A percentile compares a stretch with the other conserved stretches of the same genome.
Conservation (phyloP, 257 asterid genomes). For the Gardenia jasminoides region DNA sequence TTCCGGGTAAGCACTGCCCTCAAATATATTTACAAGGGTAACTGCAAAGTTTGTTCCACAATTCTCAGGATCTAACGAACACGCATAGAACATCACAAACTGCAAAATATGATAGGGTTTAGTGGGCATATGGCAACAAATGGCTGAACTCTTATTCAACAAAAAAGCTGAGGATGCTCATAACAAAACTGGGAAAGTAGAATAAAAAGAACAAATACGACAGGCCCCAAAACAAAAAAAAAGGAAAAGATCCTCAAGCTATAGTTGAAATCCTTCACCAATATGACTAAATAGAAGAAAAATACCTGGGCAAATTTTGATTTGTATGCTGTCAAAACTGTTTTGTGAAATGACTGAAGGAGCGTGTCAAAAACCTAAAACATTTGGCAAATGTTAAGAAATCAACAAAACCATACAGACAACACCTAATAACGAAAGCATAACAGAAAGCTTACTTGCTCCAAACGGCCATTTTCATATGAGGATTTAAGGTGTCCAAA, state of each 20-base stretch:
- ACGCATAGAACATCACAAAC: constrained; percentile 92
- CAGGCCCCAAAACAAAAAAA: not conserved
- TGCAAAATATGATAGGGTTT: constrained; percentile 30
- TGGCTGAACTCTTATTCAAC: not conserved
- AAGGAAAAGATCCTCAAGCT: not conserved
- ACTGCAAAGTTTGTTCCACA: constrained; percentile 67
- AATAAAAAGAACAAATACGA: not conserved
- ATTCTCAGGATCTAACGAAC: constrained; percentile 87
- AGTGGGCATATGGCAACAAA: not conserved
- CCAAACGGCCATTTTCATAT: constrained; percentile 53
- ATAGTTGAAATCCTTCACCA: not conserved
- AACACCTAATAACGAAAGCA: constrained; percentile 12
- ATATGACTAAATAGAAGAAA: not conserved
- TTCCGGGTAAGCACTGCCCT: constrained; percentile 45
- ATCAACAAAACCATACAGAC: constrained; percentile 16
- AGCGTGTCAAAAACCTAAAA: constrained; percentile 77
- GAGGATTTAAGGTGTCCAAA: constrained; percentile 72
- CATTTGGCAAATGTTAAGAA: constrained; percentile 7
- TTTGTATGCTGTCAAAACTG: constrained; percentile 80
- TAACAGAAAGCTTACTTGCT: constrained; percentile 44
- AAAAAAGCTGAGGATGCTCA: not conserved
- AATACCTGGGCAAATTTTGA: constrained; percentile 95
- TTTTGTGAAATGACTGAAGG: constrained; percentile 76
- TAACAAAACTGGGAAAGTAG: not conserved
- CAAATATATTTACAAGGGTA: constrained; percentile 49